phyloP scores from a whole-genome alignment of 2,329 filamentous ascomycete species.

The Pestalotiopsis sp. region DNA sequence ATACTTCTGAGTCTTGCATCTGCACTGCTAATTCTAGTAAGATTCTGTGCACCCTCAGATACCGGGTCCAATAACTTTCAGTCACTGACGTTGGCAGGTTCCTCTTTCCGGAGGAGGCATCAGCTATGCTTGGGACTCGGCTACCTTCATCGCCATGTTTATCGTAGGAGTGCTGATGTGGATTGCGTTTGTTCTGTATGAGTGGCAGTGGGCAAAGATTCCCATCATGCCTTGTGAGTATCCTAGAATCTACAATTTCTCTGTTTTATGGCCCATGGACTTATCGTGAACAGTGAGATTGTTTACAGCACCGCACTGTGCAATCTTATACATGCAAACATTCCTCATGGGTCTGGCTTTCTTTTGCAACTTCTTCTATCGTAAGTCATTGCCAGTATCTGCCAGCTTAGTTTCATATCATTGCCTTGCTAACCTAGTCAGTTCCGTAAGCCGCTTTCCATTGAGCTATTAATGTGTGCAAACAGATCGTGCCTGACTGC shows the following conservation, averaged over 20 bases:
- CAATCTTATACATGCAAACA: neutral
- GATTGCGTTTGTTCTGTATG: constrained; percentile 19
- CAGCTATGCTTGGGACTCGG: constrained; percentile 20
- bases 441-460: neutral
- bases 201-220: constrained; percentile 20
- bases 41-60: neutral
- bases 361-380: constrained; percentile 2
- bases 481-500: no score
- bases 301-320: constrained; percentile 21
- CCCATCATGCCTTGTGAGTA: constrained; percentile 20
- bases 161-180: constrained; percentile 15
- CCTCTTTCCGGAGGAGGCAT: constrained; percentile 24
- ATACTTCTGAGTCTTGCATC: neutral
- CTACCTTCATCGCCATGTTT: constrained; percentile 20
- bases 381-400: neutral
- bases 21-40: constrained; percentile 18
- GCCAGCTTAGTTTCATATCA: neutral
- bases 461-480: no score
- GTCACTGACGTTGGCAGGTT: constrained; percentile 16
- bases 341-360: neutral
- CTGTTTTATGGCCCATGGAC: constrained; percentile 49
- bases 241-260: constrained; percentile 7
- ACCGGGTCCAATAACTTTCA: neutral
- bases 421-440: neutral
- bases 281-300: constrained; percentile 43